These are phyloP conservation scores for Fusarium neocosmosporiellum DNA, from an alignment of 2,329 filamentous ascomycete species.

Conservation along the genomic window DNA sequence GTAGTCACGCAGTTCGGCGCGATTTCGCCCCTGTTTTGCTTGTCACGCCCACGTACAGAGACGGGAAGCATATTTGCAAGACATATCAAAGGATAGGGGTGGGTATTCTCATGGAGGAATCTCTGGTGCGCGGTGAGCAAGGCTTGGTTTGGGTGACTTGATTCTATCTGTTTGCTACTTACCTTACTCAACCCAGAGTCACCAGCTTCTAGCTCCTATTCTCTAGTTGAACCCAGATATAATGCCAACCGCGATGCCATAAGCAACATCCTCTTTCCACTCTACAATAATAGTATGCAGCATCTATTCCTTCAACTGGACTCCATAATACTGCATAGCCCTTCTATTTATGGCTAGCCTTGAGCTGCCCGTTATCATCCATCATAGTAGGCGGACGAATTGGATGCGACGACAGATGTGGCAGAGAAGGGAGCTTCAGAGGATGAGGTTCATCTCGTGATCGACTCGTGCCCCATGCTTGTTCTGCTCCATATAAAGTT, in stretches of 20 bases:
- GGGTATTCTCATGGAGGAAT: neutral
- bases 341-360: too few species aligned
- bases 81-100: neutral
- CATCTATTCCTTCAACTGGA: too few species aligned
- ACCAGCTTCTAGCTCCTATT: neutral
- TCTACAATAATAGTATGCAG: neutral
- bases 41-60: neutral
- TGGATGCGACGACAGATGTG: too few species aligned
- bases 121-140: neutral
- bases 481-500: too few species aligned
- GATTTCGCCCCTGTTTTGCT: neutral
- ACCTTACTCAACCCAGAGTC: too few species aligned
- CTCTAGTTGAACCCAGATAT: neutral
- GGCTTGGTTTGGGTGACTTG: neutral
- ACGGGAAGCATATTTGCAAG: neutral
- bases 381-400: too few species aligned
- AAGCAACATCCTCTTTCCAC: neutral
- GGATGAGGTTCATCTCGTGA: too few species aligned
- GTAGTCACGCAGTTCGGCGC: neutral
- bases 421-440: too few species aligned
- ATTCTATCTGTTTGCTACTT: neutral
- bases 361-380: too few species aligned
- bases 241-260: accelerated
- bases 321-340: too few species aligned
- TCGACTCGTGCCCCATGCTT: too few species aligned